Base-by-base conservation (phyloP, 2,329 filamentous ascomycete species). In the Neopestalotiopsis rosae region DNA sequence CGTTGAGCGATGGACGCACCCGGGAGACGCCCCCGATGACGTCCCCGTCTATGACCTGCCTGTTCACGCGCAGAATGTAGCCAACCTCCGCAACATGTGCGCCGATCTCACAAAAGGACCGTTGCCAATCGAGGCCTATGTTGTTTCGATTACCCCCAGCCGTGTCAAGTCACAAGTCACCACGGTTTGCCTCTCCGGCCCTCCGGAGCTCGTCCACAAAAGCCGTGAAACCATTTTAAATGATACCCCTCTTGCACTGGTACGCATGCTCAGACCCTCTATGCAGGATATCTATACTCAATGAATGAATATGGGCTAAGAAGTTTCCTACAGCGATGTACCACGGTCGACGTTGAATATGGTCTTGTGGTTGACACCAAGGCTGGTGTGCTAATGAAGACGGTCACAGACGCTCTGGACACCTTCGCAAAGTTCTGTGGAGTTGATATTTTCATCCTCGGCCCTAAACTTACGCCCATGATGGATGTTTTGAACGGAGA, bases 381-480 rank as follows among this genome's bases (percentile, higher is more conserved):
- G 67, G 86, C 86, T 73, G 89, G 90, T 65, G 89, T 91, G 59
- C 86, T 97, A 70, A 90, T 94, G 78, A 87, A 90, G 71, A 88
- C 90, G 62, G 93, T 98, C 34, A 89, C 95, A 65, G 90, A 94
- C 71, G 94, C 95, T 75, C 88, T 99, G 74, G 94, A 98, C 80
- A 91, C 92, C 71, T 92, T 97, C 76, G 93, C 96, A 12, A 89
- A 87, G 73, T 97, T 92, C 77, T 98, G 95, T 71, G 96, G 96
- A 65, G 95, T 97, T 67, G 96, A 99, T 81, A 97, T 99, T 74
- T 99, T 99, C 81, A 86, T 99, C 63, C 89, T 99, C 65, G 95
- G 94, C 68, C 95, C 96, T 4, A 97, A 97, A 81, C 88, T 95
- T 72, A 91, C 92, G 34, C 92, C 93, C 13, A 91, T 97, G 74